Percentiles rank a stretch among this genome's conserved stretches.
phyloP scores from a whole-genome alignment of 2,329 filamentous ascomycete species.

The Diaporthe destruens region DNA sequence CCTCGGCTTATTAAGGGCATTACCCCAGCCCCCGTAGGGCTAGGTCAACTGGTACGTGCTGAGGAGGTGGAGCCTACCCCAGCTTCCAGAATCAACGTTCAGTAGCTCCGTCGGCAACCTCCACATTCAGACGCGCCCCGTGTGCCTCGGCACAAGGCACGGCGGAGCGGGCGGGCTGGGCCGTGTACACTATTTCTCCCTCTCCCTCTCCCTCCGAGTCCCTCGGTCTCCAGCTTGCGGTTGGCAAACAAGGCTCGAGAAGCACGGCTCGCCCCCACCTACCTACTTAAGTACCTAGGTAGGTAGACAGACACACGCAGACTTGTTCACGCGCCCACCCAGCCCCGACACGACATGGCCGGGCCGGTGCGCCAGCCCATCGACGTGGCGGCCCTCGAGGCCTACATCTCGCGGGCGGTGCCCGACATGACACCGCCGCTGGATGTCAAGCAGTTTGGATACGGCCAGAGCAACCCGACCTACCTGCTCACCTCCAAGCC shows the following conservation, averaged over 20 bases:
- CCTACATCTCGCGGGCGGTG: conserved; percentile 82
- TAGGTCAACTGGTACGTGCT: neutral
- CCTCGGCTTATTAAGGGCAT: too few relatives aligned
- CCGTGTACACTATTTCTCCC: too few relatives aligned
- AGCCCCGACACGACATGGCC: conserved; percentile 73
- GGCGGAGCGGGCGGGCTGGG: neutral
- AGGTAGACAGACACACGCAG: too few relatives aligned
- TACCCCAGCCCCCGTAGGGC: too few relatives aligned
- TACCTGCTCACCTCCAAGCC: conserved; percentile 83
- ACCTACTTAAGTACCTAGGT: too few relatives aligned
- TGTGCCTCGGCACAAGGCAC: conserved; percentile 16
- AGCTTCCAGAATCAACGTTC: neutral
- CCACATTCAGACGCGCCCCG: neutral
- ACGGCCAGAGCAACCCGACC: conserved; percentile 97
- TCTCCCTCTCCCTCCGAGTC: neutral
- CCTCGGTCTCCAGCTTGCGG: neutral
- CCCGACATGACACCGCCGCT: conserved; percentile 86
- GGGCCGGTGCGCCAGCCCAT: conserved; percentile 92
- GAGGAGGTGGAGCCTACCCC: conserved; percentile 14
- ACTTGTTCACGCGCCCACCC: neutral
- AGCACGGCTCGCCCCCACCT: too few relatives aligned
- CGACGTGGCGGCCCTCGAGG: conserved; percentile 82
- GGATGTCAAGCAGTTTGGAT: conserved; percentile 95
- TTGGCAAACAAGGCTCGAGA: neutral
- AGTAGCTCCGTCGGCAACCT: neutral